These are phyloP conservation scores for Metschnikowia vanudenii DNA, from an alignment of 805 yeast species.

Conservation along the genomic window DNA sequence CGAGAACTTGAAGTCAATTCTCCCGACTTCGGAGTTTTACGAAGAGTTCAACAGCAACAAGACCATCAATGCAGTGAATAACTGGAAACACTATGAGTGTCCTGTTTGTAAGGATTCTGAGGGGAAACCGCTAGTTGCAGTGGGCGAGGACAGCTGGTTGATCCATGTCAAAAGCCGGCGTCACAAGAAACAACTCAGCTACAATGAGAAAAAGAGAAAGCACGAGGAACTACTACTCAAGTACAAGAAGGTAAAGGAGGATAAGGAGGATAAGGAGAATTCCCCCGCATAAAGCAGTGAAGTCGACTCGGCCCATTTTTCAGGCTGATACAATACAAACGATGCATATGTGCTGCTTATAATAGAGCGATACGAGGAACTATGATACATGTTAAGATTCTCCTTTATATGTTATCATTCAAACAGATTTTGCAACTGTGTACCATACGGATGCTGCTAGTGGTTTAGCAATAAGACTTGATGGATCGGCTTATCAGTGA, in stretches of 20 bases:
- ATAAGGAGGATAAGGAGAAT: neutral
- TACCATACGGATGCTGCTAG: too few relatives aligned
- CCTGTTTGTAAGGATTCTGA: slow-evolving; percentile 57
- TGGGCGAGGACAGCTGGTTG: slow-evolving; percentile 72
- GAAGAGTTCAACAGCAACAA: slow-evolving; percentile 37
- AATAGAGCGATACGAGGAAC: too few relatives aligned
- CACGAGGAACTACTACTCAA: slow-evolving; percentile 44
- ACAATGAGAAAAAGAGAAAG: slow-evolving; percentile 50
- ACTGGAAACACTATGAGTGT: slow-evolving; percentile 73
- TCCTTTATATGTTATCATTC: too few relatives aligned
- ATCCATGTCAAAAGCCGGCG: slow-evolving; percentile 66
- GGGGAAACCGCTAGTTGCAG: slow-evolving; percentile 56
- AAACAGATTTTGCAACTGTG: too few relatives aligned
- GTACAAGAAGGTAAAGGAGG: slow-evolving; percentile 18
- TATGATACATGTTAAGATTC: too few relatives aligned
- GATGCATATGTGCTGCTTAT: too few relatives aligned
- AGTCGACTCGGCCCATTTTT: too few relatives aligned
- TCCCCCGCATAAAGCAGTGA: too few relatives aligned
- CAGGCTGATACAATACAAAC: too few relatives aligned
- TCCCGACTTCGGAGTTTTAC: slow-evolving; percentile 27
- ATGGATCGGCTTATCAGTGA: too few relatives aligned
- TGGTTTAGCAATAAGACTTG: too few relatives aligned
- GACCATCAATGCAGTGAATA: slow-evolving; percentile 28
- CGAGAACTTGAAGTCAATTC: slow-evolving; percentile 20
- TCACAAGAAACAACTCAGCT: slow-evolving; percentile 55